Evolutionary conservation across 2,329 filamentous ascomycete species (phyloP).

Genomic region (Apiospora saccharicola): DNA sequence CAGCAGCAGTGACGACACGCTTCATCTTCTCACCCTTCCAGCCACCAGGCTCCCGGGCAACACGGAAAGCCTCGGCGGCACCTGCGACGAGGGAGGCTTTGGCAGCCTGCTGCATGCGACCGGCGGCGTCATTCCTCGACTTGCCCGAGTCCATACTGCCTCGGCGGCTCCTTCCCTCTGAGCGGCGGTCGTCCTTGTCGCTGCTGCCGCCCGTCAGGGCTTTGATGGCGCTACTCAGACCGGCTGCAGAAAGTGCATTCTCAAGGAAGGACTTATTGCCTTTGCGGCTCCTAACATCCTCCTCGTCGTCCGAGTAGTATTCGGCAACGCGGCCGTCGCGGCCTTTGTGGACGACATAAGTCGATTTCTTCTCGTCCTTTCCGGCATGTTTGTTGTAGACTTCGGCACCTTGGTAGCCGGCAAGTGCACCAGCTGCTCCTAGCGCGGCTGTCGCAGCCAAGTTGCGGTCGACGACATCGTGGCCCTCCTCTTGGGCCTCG

Average conservation of each 20-base stretch:
- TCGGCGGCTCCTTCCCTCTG: slow-evolving; percentile 40
- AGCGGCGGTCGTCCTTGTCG: slow-evolving; percentile 50
- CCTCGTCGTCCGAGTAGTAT: slow-evolving; percentile 66
- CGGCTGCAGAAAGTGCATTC: slow-evolving; percentile 67
- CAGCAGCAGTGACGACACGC: slow-evolving; percentile 87
- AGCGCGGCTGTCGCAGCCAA: slow-evolving; percentile 66
- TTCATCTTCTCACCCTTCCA: slow-evolving; percentile 94
- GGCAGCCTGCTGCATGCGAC: slow-evolving; percentile 82
- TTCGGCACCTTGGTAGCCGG: slow-evolving; percentile 69
- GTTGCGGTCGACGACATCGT: slow-evolving; percentile 62
- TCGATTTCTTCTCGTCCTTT: slow-evolving; percentile 63
- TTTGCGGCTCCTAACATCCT: slow-evolving; percentile 62
- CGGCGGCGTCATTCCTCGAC: slow-evolving; percentile 52
- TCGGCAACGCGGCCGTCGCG: slow-evolving; percentile 60
- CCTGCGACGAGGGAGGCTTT: slow-evolving; percentile 91
- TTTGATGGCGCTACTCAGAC: slow-evolving; percentile 68
- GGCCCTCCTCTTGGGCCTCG: slow-evolving; percentile 60
- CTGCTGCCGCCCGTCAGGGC: slow-evolving; percentile 60
- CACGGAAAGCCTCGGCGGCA: slow-evolving; percentile 89
- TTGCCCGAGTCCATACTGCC: slow-evolving; percentile 53
- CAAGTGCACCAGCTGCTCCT: slow-evolving; percentile 69
- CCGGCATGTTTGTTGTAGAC: slow-evolving; percentile 66
- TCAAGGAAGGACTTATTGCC: slow-evolving; percentile 71
- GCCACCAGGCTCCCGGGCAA: slow-evolving; percentile 85
- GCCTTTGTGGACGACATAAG: slow-evolving; percentile 60